These are phyloP conservation scores for Aspergillus novofumigatus DNA, from an alignment of 2,329 filamentous ascomycete species.

Conservation along the genomic window DNA sequence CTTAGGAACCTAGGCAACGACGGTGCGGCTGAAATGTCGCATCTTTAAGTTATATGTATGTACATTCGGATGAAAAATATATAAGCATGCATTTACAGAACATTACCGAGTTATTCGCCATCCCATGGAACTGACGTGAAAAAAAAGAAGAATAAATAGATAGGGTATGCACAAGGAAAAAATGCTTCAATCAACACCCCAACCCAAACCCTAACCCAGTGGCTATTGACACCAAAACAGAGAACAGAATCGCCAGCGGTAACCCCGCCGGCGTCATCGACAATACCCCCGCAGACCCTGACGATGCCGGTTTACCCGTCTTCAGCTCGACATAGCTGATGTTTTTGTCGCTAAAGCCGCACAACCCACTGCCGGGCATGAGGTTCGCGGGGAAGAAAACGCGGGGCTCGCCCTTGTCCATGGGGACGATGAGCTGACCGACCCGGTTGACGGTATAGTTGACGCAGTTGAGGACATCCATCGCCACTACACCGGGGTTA, in stretches of 20 bases:
- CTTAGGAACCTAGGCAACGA: background rate
- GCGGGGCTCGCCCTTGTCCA: constrained; percentile 24
- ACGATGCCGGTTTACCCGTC: background rate
- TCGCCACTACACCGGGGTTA: constrained; percentile 17
- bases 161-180: background rate
- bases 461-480: constrained; percentile 23
- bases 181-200: background rate
- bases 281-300: background rate
- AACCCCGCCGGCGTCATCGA: background rate
- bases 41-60: too few relatives aligned
- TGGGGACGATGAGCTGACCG: constrained; percentile 16
- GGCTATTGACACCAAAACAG: background rate
- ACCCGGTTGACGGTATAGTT: constrained; percentile 18
- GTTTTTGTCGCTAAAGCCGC: constrained; percentile 10
- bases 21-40: background rate
- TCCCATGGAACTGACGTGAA: background rate
- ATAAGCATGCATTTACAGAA: background rate
- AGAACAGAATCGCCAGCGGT: background rate
- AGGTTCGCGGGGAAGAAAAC: constrained; percentile 23
- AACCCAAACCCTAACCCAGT: background rate
- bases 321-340: constrained; percentile 2
- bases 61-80: background rate
- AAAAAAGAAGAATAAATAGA: background rate
- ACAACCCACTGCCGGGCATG: constrained; percentile 24
- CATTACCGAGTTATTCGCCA: background rate